These are phyloP conservation scores for Fusarium chaquense DNA, from an alignment of 2,329 filamentous ascomycete genomes.

Conservation along the genomic window DNA sequence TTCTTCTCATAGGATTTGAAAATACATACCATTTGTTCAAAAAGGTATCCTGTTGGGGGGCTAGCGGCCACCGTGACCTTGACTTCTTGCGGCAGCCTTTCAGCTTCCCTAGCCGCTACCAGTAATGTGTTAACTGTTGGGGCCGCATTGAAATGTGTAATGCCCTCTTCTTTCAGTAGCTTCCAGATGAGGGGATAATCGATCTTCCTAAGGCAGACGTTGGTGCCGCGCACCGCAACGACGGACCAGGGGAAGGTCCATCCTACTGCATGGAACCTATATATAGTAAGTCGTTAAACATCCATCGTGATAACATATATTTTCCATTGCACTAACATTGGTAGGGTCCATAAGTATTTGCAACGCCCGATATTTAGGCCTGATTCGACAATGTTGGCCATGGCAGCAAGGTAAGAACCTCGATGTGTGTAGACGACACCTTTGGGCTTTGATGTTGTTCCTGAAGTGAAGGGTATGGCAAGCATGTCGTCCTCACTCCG, in stretches of 20 bases:
- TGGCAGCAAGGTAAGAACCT: constrained; percentile 83
- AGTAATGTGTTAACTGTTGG: constrained; percentile 96
- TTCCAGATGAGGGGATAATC: constrained; percentile 95
- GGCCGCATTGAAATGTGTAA: constrained; percentile 96
- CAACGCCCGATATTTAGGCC: constrained; percentile 82
- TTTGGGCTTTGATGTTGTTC: constrained; percentile 91
- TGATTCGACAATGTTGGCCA: constrained; percentile 90
- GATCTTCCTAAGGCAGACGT: constrained; percentile 94
- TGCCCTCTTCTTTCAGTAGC: constrained; percentile 83
- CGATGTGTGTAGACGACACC: constrained; percentile 94
- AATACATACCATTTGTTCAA: constrained; percentile 83
- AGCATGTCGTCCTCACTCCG: constrained; percentile 83
- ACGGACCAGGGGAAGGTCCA: constrained; percentile 95
- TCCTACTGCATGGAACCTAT: constrained; percentile 73
- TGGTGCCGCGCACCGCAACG: constrained; percentile 92
- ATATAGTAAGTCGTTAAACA: not conserved
- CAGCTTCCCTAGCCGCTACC: constrained; percentile 82
- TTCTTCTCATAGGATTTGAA: not conserved
- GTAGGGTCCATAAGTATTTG: constrained; percentile 90
- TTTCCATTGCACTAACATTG: constrained; percentile 76
- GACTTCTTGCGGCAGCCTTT: constrained; percentile 75
- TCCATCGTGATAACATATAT: too few species aligned
- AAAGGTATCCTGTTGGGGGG: constrained; percentile 89
- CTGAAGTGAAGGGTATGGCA: constrained; percentile 92
- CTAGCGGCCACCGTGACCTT: constrained; percentile 92